These are phyloP conservation scores for Atkinsonella hypoxylon DNA, from an alignment of 2,329 filamentous ascomycete genomes.

Conservation along the genomic window DNA sequence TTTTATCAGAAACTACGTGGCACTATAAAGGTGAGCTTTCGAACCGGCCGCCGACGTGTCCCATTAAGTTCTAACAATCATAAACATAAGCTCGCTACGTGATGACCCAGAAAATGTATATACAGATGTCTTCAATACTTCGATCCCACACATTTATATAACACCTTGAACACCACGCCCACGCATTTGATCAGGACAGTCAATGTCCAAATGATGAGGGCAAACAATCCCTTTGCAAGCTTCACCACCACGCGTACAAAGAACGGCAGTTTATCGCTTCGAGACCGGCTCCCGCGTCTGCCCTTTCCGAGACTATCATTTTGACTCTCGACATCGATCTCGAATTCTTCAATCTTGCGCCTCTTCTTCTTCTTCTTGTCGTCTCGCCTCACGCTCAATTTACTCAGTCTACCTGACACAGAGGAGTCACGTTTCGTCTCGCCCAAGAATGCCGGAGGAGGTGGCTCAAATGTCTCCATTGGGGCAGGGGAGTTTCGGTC, in stretches of 20 bases:
- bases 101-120: background rate
- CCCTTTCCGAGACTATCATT: conserved; percentile 28
- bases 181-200: conserved; percentile 43
- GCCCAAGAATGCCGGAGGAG: conserved; percentile 27
- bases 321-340: conserved; percentile 52
- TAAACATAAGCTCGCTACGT: background rate
- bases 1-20: background rate
- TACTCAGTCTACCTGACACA: conserved; percentile 14
- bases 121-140: conserved; percentile 21
- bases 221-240: conserved; percentile 40
- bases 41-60: conserved; percentile 1
- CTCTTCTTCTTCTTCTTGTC: conserved; percentile 17
- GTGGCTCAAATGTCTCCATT: conserved; percentile 46
- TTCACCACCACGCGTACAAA: conserved; percentile 36
- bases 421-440: conserved; percentile 11
- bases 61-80: background rate
- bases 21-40: background rate
- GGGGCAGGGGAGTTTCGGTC: conserved; percentile 32
- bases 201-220: conserved; percentile 45
- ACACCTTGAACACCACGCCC: conserved; percentile 34
- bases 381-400: conserved; percentile 17
- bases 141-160: conserved; percentile 38
- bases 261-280: conserved; percentile 38
- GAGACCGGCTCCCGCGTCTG: conserved; percentile 25
- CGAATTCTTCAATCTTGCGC: conserved; percentile 42